Evolutionary conservation across 257 asterid genomes (phyloP).

Genomic region (Capsicum chinense): DNA sequence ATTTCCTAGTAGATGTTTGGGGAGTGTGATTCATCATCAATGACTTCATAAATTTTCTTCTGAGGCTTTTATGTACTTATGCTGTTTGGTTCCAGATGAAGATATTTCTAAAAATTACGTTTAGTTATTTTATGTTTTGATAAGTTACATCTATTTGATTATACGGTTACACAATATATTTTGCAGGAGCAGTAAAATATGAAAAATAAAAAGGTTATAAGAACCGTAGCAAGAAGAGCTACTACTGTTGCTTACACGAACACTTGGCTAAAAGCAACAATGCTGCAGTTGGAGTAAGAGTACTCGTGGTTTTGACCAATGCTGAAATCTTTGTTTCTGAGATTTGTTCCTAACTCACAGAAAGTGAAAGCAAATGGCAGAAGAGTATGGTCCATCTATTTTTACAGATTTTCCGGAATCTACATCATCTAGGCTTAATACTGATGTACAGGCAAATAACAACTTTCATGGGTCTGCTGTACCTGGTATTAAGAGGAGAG

Average conservation of each 20-base stretch:
- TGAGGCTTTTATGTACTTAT: not conserved
- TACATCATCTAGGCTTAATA: slow-evolving; percentile 33
- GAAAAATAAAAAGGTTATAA: not conserved
- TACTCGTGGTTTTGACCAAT: slow-evolving; percentile 25
- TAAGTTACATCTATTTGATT: not conserved
- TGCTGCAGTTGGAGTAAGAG: slow-evolving; percentile 16
- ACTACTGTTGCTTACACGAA: not conserved
- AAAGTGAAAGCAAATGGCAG: slow-evolving; percentile 57
- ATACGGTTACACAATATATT: not conserved
- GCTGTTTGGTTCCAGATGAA: not conserved
- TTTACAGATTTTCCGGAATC: slow-evolving; percentile 45
- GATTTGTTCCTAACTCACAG: slow-evolving; percentile 32
- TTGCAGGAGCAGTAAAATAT: slow-evolving; percentile 5
- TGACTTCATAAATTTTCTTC: not conserved
- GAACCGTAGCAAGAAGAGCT: not conserved
- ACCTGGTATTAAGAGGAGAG: slow-evolving; percentile 85
- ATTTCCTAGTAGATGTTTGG: not conserved
- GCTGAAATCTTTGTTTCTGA: slow-evolving; percentile 41
- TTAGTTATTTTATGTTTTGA: not conserved
- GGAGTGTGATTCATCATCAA: not conserved
- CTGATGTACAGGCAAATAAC: slow-evolving; percentile 44
- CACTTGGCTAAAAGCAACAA: not conserved
- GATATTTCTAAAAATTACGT: not conserved
- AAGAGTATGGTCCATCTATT: slow-evolving; percentile 46
- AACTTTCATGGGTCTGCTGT: slow-evolving; percentile 49